These are phyloP conservation scores for Aspergillus proliferans DNA, from an alignment of 2,329 filamentous ascomycete genomes.

Conservation along the genomic window DNA sequence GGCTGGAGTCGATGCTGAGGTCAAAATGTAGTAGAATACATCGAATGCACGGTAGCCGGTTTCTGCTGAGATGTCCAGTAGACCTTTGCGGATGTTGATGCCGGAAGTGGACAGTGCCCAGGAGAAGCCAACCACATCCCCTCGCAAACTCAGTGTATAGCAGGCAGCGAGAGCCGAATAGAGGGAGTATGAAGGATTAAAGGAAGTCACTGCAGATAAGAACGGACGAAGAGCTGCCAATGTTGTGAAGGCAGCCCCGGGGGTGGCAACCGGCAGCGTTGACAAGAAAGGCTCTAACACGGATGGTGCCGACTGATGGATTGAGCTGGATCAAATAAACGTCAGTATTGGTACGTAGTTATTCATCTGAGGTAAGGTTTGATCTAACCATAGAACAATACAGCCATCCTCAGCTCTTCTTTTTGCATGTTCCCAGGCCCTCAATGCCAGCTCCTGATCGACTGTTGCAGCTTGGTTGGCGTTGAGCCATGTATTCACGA, in stretches of 20 bases:
- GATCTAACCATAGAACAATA: constrained; percentile 68
- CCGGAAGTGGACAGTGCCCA: constrained; percentile 79
- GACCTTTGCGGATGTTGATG: constrained; percentile 73
- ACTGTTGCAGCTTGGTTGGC: constrained; percentile 72
- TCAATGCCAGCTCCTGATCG: constrained; percentile 67
- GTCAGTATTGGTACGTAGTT: constrained; percentile 9
- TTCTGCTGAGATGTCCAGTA: constrained; percentile 73
- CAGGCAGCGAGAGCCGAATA: constrained; percentile 76
- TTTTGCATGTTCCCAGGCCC: constrained; percentile 94
- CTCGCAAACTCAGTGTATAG: constrained; percentile 73
- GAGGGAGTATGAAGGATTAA: constrained; percentile 76
- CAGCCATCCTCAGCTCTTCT: constrained; percentile 93
- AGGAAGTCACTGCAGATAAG: constrained; percentile 76
- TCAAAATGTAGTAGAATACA: constrained; percentile 94
- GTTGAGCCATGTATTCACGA: constrained; percentile 93
- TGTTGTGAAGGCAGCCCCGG: constrained; percentile 67
- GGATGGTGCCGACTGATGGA: constrained; percentile 83
- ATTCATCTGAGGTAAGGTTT: neutral
- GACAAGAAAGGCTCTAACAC: constrained; percentile 74
- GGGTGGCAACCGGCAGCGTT: constrained; percentile 72
- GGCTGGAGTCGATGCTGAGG: constrained; percentile 78
- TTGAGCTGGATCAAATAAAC: constrained; percentile 53
- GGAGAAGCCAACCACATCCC: constrained; percentile 68
- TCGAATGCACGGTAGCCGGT: constrained; percentile 87
- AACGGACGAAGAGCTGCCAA: constrained; percentile 81